Evolutionary conservation across 176 grass and related monocot genomes (phyloP), one percentile per base, ranked within the genome.

Genomic region (Musa acuminata): DNA sequence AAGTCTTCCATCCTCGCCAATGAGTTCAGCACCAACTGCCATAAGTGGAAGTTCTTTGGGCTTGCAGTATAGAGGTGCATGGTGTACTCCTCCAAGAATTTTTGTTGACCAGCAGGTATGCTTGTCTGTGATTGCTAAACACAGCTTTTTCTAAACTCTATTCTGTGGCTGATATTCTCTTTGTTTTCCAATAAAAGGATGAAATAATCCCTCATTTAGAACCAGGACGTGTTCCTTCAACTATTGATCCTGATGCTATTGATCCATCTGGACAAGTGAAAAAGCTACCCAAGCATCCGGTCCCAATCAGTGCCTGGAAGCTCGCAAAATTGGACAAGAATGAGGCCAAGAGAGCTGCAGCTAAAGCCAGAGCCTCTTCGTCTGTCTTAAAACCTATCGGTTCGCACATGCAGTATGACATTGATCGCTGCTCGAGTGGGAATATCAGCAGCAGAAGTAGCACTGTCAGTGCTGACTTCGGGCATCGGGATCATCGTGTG

Each of bases 371-470:
- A 67, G 76, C 76, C 51, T 78, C 76, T 17, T 78, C 76, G 17
- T 78, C 76, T 10, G 76, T 79, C 14, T 23, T 79, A 24, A 79
- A 70, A 55, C 77, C 77, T 11, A 70, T 70, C 11, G 19, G 66
- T 58, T 50, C 77, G 9, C 52, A 16, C 9, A 49, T 70, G 23
- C 77, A 79, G 16, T 24, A 70, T 49, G 77, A 78, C 24, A 54
- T 49, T 29, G 76, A 78, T 68, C 49, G 63, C 3, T 78, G 20
- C 62, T 78, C 76, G 25, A 78, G 76, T 20, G 76, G 76, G 49
- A 68, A 78, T 60, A n/a, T 50, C 29, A 79, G 77, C 52, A 79
- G 77, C 77, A 71, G 66, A 50, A 79, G 77, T 52, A 79, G 77
- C 29, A 67, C 64, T 49, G 5, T 79, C 21, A 71, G 64, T 50